phyloP scores from a whole-genome alignment of 2,329 filamentous ascomycete species.

The Calonectria pauciramosa region DNA sequence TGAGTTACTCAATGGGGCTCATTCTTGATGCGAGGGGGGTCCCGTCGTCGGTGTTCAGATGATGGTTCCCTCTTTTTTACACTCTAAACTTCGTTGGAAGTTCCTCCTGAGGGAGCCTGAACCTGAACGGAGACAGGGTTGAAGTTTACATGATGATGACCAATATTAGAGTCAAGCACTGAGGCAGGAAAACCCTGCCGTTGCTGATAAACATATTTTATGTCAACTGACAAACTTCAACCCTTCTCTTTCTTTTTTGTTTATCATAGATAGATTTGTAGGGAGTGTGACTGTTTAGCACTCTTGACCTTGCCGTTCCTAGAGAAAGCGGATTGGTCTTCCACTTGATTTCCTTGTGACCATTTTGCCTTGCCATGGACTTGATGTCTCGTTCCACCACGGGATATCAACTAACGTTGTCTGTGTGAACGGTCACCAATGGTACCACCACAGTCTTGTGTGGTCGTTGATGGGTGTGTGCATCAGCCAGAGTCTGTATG shows the following conservation, averaged over 20 bases:
- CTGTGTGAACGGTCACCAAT: not conserved
- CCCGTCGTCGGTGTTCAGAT: constrained; percentile 37
- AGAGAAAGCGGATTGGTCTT: not conserved
- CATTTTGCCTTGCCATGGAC: not conserved
- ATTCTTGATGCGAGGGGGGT: constrained; percentile 98
- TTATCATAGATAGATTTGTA: constrained; percentile 4
- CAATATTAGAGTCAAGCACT: constrained; percentile 98
- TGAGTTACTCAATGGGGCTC: constrained; percentile 99
- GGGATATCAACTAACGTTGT: not conserved
- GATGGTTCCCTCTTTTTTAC: constrained; percentile 47
- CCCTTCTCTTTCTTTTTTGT: constrained; percentile 18
- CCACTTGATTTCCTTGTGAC: too few relatives aligned
- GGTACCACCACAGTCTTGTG: not conserved
- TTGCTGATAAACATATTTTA: constrained; percentile 49
- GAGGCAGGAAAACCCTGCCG: constrained; percentile 65
- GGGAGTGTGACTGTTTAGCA: not conserved
- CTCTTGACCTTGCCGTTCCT: not conserved
- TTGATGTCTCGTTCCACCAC: not conserved
- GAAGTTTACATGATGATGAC: constrained; percentile 90
- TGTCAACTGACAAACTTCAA: constrained; percentile 51
- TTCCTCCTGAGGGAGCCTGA: constrained; percentile 48
- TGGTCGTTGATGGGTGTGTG: not conserved
- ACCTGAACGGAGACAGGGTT: constrained; percentile 49
- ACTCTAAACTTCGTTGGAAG: constrained; percentile 60
- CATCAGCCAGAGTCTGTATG: not conserved